phyloP scores from a whole-genome alignment of 2,329 filamentous ascomycete species.

The Mollisiaceae sp. region DNA sequence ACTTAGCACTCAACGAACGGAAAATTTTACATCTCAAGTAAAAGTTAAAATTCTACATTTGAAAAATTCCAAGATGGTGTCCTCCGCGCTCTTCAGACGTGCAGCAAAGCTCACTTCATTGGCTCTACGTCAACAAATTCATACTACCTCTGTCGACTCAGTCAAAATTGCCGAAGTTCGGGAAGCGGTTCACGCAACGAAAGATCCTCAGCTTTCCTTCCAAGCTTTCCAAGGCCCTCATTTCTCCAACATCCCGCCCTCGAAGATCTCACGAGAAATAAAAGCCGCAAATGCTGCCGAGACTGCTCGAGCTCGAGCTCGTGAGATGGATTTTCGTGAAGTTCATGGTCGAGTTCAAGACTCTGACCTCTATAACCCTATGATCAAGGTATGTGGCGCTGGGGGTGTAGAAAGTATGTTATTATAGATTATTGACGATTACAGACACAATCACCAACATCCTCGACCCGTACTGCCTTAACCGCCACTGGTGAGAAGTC shows the following conservation, averaged over 20 bases:
- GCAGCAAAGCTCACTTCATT: too few relatives aligned
- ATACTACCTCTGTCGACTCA: background rate
- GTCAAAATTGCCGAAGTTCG: background rate
- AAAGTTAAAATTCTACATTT: too few relatives aligned
- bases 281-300: background rate
- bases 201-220: background rate
- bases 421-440: background rate
- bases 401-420: background rate
- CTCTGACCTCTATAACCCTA: background rate
- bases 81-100: too few relatives aligned
- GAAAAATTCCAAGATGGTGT: too few relatives aligned
- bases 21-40: too few relatives aligned
- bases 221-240: background rate
- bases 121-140: too few relatives aligned
- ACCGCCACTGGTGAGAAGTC: background rate
- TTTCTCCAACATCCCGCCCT: background rate
- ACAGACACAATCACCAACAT: background rate
- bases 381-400: background rate
- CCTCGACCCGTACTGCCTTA: background rate
- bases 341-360: background rate
- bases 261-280: background rate
- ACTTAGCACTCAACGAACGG: too few relatives aligned
- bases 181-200: background rate
- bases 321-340: background rate
- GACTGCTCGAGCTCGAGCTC: background rate